These are phyloP conservation scores for Metschnikowia amazonensis DNA, from an alignment of 805 yeast genomes.

Conservation along the genomic window DNA sequence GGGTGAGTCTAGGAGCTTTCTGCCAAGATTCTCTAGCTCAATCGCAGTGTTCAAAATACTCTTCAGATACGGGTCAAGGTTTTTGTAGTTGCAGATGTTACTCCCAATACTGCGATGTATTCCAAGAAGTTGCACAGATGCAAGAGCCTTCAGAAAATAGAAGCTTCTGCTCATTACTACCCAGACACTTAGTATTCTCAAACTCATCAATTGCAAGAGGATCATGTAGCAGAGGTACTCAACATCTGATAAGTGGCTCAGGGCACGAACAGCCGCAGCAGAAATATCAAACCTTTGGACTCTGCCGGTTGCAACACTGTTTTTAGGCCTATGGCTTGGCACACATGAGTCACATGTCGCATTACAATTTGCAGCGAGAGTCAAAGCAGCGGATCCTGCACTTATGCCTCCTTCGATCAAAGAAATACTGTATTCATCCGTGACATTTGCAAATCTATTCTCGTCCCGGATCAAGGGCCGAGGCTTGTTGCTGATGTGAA, in stretches of 20 bases:
- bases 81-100: background rate
- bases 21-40: background rate
- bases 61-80: conserved; percentile 1
- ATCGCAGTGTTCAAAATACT: background rate
- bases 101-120: background rate
- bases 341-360: background rate
- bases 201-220: background rate
- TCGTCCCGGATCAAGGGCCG: background rate
- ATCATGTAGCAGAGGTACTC: background rate
- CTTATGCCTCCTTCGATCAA: background rate
- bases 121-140: background rate
- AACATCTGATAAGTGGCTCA: background rate
- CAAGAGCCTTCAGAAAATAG: background rate
- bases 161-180: background rate
- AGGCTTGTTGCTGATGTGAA: background rate
- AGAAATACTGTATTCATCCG: background rate
- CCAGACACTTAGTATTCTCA: background rate
- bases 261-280: background rate
- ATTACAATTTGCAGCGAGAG: background rate
- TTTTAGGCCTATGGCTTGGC: background rate
- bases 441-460: background rate
- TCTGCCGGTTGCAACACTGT: background rate
- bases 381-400: background rate
- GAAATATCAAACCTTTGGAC: background rate
- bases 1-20: background rate